Base-by-base conservation (phyloP, 495 filamentous ascomycete genomes). In the Talaromyces wortmannii region DNA sequence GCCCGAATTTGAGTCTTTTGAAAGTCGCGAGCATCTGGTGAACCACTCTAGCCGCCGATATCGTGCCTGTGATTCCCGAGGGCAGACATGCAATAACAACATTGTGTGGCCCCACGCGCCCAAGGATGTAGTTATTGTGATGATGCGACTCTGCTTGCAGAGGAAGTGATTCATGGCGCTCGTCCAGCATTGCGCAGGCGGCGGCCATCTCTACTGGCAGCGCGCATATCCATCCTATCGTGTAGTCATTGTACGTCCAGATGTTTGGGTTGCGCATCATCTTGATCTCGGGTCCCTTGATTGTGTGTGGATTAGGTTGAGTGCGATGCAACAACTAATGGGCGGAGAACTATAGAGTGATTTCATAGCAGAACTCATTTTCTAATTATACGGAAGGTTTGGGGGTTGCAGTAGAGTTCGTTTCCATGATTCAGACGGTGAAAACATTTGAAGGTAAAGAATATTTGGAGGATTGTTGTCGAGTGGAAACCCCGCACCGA, bases 161-260 rank as follows among this genome's bases (percentile, higher is more conserved):
- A 0, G 57, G 50, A 16, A 72, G 59, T n/a, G 31, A 10, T 7
- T 58, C 59, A 59, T 79, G 71, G 7, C 67, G 52, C 55, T 75
- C 70, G 55, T 84, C 78, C 2, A 83, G 68, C 59, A 78, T 71
- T 16, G 62, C 62, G 17, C 43, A 45, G 2, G 73, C 78, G 0
- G 78, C 79, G n/a, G 72, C 63, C 6, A 59, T 51, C 58, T 83
- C 79, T 10, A 60, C 56, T 6, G 60, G 53, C 4, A 82, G 59
- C 2, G 77, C 71, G 57, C 72, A 80, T 33, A 82, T 73, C 73
- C 74, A 79, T 31, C 72, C 79, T 6, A 83, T 66, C 4, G 66
- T 74, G 56, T 78, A 83, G 23, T 23, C 23, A 23, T 23, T 23
- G 23, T 23, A 23, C 23, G 23, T 23, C 23, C 23, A 23, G 23